Percentiles rank a stretch among this genome's conserved stretches.
Conservation (phyloP, 768 basidiomycete genomes). For the Lenzites betulinus region DNA sequence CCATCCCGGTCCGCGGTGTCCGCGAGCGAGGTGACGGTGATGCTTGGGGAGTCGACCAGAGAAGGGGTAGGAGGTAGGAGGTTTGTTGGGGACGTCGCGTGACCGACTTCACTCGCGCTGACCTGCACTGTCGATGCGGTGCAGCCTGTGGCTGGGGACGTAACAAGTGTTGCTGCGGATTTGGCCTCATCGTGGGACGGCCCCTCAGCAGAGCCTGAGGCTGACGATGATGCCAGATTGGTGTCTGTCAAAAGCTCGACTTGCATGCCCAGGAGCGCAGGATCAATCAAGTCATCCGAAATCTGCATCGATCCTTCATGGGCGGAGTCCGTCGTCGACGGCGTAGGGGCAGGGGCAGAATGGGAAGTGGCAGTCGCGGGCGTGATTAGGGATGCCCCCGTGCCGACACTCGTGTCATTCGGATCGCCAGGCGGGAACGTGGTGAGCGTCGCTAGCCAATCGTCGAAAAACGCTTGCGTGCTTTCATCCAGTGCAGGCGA, state of each 20-base stretch:
- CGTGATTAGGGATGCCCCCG: not conserved
- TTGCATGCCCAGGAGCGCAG: constrained; percentile 22
- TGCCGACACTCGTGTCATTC: constrained; percentile 10
- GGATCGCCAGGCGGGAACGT: constrained; percentile 27
- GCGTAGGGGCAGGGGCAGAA: not conserved
- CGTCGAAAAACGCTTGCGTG: constrained; percentile 25
- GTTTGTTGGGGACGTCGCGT: not conserved
- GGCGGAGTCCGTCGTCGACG: not conserved
- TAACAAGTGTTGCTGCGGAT: not conserved
- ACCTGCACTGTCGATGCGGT: not conserved
- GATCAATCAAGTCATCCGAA: constrained; percentile 26
- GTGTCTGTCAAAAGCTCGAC: not conserved
- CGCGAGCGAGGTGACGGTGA: constrained; percentile 24
- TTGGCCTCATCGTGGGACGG: not conserved
- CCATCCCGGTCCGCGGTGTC: constrained; percentile 10
- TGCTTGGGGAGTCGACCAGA: constrained; percentile 28
- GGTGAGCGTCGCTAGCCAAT: constrained; percentile 28
- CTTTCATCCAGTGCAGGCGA: constrained; percentile 3
- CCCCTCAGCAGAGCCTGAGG: not conserved
- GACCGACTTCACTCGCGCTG: not conserved
- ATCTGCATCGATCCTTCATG: not conserved
- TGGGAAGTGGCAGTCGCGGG: not conserved
- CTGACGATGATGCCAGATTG: not conserved
- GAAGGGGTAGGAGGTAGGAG: constrained; percentile 21
- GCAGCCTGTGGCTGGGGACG: not conserved